Evolutionary conservation across 805 yeast genomes (phyloP).

Genomic region (Sugiyamaella marilandica): DNA sequence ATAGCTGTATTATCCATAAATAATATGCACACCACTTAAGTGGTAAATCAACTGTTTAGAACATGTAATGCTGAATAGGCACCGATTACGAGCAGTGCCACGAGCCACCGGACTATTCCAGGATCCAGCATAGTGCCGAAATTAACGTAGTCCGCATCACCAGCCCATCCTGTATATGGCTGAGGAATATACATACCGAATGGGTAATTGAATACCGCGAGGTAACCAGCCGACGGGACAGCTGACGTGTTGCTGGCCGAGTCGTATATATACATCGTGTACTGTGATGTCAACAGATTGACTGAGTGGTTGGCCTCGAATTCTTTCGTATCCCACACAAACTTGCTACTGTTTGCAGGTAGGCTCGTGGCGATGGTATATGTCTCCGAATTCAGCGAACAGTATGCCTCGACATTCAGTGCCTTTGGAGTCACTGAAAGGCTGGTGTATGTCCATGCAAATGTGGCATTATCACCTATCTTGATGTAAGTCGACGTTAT

Average conservation of each 20-base stretch:
- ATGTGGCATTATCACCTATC: conserved; percentile 37
- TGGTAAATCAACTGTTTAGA: conserved; percentile 1
- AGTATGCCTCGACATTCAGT: conserved; percentile 36
- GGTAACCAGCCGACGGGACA: conserved; percentile 32
- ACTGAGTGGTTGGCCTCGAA: conserved; percentile 26
- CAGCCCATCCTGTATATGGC: conserved; percentile 31
- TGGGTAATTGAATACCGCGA: conserved; percentile 28
- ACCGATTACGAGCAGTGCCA: conserved; percentile 15
- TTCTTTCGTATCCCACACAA: conserved; percentile 36
- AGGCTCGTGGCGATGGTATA: conserved; percentile 35
- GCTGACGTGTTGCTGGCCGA: conserved; percentile 27
- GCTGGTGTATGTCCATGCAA: conserved; percentile 37
- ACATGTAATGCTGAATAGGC: conserved; percentile 17
- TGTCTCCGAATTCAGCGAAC: conserved; percentile 34
- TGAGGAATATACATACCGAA: conserved; percentile 39
- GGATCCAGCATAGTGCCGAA: conserved; percentile 14
- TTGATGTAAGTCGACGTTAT: conserved; percentile 33
- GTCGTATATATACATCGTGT: conserved; percentile 36
- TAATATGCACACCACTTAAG: neutral
- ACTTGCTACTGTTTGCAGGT: conserved; percentile 26
- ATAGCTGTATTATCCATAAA: neutral
- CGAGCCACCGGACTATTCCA: conserved; percentile 19
- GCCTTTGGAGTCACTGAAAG: conserved; percentile 34
- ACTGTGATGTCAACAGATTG: conserved; percentile 32
- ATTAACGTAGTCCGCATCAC: conserved; percentile 20